Evolutionary conservation across 495 filamentous ascomycete species (phyloP).

Genomic region (Cercophora sp.): DNA sequence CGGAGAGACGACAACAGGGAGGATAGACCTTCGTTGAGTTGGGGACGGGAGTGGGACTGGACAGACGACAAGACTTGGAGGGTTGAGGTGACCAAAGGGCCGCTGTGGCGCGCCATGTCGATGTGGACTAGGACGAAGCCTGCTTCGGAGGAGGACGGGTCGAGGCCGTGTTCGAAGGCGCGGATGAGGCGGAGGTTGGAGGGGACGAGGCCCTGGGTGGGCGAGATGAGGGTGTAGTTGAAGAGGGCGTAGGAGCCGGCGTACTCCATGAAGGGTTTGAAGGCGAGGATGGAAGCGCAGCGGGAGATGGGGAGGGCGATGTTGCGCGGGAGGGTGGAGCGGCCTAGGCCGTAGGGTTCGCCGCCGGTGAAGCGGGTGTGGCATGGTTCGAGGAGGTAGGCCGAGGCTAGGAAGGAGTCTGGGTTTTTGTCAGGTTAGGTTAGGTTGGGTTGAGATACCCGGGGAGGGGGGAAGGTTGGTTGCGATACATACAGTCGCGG

Average conservation of each 20-base stretch:
- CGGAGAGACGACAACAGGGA: conserved; percentile 59
- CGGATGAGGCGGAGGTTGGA: conserved; percentile 79
- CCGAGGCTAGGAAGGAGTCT: conserved; percentile 82
- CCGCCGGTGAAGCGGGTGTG: conserved; percentile 66
- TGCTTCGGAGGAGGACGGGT: conserved; percentile 82
- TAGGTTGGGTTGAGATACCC: no score
- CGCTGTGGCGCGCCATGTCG: conserved; percentile 79
- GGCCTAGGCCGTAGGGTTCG: conserved; percentile 68
- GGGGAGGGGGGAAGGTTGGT: no score
- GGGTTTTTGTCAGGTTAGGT: no score
- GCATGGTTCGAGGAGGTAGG: conserved; percentile 92
- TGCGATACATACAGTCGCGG: no score
- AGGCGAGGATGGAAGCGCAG: conserved; percentile 51
- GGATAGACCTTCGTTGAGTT: conserved; percentile 61
- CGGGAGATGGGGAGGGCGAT: conserved; percentile 72
- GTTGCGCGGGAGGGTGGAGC: conserved; percentile 62
- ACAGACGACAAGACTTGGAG: conserved; percentile 54
- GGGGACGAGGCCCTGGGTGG: conserved; percentile 62
- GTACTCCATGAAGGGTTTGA: conserved; percentile 93
- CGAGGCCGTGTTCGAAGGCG: conserved; percentile 82
- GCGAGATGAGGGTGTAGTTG: conserved; percentile 75
- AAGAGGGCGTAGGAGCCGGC: conserved; percentile 86
- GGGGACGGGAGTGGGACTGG: conserved; percentile 29
- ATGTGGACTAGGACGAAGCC: conserved; percentile 83
- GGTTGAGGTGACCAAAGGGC: conserved; percentile 63